Conservation (phyloP, 176 grass and related monocot genomes). For the Carex kokanica region DNA sequence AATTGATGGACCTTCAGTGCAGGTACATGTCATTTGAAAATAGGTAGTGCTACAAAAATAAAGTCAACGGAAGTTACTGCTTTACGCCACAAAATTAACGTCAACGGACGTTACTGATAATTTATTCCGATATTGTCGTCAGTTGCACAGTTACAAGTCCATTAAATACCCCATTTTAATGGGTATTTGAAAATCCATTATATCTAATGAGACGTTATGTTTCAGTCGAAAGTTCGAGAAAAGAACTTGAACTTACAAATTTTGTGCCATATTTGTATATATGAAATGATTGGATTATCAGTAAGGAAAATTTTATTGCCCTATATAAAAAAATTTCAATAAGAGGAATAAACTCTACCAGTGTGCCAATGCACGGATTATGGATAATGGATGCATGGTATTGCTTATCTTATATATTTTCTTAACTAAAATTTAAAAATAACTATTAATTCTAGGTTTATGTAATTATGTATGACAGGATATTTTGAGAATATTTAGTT, state of each 20-base stretch:
- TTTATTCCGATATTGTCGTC: not conserved
- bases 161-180: not conserved
- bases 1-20: not conserved
- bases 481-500: not conserved
- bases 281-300: not conserved
- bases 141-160: not conserved
- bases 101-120: not conserved
- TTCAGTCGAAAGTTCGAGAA: not conserved
- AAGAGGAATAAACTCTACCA: not conserved
- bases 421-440: not conserved
- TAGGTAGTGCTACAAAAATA: not conserved
- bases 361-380: not conserved
- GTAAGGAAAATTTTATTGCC: not conserved
- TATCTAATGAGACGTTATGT: not conserved
- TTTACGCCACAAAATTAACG: conserved; percentile 1
- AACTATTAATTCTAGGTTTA: not conserved
- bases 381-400: not conserved
- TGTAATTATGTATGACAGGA: not conserved
- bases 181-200: not conserved
- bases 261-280: not conserved
- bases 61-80: not conserved
- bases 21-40: not conserved
- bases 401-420: not conserved
- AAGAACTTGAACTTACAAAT: not conserved
- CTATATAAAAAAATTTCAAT: not conserved